Evolutionary conservation across 1,139 yeast species (phyloP).

Genomic region (Pneumocystis sp.): DNA sequence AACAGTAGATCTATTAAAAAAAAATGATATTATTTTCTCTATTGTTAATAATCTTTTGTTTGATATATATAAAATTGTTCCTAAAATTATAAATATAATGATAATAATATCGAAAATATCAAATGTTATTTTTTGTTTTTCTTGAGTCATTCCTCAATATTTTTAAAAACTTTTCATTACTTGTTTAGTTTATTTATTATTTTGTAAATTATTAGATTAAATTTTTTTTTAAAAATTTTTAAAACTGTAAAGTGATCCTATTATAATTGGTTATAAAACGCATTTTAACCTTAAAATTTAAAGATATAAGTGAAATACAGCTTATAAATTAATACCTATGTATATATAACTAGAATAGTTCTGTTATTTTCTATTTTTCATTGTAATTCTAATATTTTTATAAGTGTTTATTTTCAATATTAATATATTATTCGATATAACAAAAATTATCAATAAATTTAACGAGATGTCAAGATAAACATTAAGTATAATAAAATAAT

Average conservation of each 20-base stretch:
- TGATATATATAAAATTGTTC: not conserved
- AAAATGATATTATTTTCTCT: not conserved
- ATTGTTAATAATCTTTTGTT: not conserved
- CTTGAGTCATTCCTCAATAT: not conserved
- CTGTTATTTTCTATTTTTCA: not conserved
- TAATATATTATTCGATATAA: not conserved
- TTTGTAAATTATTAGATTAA: not conserved
- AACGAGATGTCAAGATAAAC: not conserved
- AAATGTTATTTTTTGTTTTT: not conserved
- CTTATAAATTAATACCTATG: not conserved
- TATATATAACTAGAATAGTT: not conserved
- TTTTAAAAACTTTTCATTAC: not conserved
- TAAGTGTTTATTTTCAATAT: not conserved
- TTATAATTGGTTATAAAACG: not conserved
- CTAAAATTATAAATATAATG: not conserved
- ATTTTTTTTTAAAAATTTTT: not conserved
- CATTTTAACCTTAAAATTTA: not conserved
- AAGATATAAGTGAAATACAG: not conserved
- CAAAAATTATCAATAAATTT: not conserved
- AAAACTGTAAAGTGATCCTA: not conserved
- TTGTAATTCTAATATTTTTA: not conserved
- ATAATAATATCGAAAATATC: not conserved
- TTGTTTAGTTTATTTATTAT: not conserved
- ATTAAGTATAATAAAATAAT: not conserved
- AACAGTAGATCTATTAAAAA: slow-evolving; percentile 9